A percentile compares a stretch with the other conserved stretches of the same genome.
These are phyloP conservation scores for Corchorus capsularis DNA, from an alignment of 345 rosid genomes.

Conservation along the genomic window DNA sequence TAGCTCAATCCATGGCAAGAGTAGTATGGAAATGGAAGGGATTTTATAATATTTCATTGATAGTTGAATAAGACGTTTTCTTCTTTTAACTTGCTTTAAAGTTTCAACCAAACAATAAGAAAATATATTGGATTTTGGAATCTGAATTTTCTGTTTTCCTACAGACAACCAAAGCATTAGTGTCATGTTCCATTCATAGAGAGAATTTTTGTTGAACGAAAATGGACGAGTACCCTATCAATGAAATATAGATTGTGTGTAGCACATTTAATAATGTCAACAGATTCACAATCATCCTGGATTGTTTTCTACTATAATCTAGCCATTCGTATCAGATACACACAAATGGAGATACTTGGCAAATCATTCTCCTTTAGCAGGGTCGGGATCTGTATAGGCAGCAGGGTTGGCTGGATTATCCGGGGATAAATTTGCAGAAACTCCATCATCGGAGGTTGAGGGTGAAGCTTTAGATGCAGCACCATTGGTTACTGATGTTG, in stretches of 20 bases:
- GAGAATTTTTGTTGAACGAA: background rate
- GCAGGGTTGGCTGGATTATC: slow-evolving; percentile 13
- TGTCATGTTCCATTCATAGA: background rate
- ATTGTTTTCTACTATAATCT: background rate
- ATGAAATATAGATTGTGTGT: background rate
- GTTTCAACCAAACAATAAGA: too few species aligned
- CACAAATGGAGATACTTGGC: background rate
- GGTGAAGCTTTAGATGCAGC: slow-evolving; percentile 25
- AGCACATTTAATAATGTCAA: background rate
- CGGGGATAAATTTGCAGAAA: slow-evolving; percentile 22
- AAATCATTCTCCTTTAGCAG: background rate
- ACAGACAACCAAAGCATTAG: too few species aligned
- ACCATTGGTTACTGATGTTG: slow-evolving; percentile 22
- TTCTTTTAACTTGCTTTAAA: too few species aligned
- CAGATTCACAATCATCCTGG: background rate
- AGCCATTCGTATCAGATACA: background rate
- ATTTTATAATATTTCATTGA: too few species aligned
- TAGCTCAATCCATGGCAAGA: too few species aligned
- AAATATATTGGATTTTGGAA: too few species aligned
- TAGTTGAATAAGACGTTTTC: too few species aligned
- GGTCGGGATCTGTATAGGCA: slow-evolving; percentile 22
- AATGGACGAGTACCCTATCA: background rate
- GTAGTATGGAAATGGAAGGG: too few species aligned
- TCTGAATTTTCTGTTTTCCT: too few species aligned
- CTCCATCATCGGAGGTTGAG: background rate